Evolutionary conservation across 2,329 filamentous ascomycete genomes (phyloP).

Genomic region (Trichophyton equinum): DNA sequence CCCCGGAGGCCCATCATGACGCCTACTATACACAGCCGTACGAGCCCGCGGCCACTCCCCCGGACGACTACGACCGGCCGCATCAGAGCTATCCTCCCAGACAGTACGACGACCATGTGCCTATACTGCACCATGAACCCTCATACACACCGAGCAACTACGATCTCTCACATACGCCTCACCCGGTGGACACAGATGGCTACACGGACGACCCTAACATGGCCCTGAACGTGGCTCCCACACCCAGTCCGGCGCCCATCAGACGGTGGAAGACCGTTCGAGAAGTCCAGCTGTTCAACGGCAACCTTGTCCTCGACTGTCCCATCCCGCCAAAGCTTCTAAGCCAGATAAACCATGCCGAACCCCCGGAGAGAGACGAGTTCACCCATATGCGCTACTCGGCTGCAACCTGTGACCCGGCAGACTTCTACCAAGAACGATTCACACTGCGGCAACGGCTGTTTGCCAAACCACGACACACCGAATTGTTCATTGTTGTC

Average conservation of each 20-base stretch:
- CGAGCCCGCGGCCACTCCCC: conserved; percentile 47
- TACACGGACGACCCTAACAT: conserved; percentile 31
- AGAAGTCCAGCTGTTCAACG: conserved; percentile 91
- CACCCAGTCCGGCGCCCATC: conserved; percentile 49
- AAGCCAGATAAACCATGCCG: conserved; percentile 73
- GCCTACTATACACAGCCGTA: conserved; percentile 77
- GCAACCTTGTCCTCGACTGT: conserved; percentile 93
- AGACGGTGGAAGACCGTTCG: conserved; percentile 97
- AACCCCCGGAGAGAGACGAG: conserved; percentile 67
- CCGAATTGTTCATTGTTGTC: conserved; percentile 88
- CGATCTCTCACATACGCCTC: conserved; percentile 41
- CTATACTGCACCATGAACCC: conserved; percentile 56
- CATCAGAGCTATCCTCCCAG: conserved; percentile 43
- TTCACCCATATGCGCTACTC: conserved; percentile 74
- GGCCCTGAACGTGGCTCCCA: conserved; percentile 16
- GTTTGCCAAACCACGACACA: conserved; percentile 84
- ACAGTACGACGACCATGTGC: conserved; percentile 55
- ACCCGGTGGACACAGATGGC: conserved; percentile 35
- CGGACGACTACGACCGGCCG: conserved; percentile 44
- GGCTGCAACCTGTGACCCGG: conserved; percentile 85
- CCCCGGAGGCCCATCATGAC: conserved; percentile 78
- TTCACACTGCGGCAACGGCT: conserved; percentile 86
- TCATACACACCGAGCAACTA: conserved; percentile 46
- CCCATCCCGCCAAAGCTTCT: conserved; percentile 81
- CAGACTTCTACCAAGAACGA: conserved; percentile 73